Evolutionary conservation across 495 filamentous ascomycete species (phyloP).

Genomic region (Neurospora discreta): DNA sequence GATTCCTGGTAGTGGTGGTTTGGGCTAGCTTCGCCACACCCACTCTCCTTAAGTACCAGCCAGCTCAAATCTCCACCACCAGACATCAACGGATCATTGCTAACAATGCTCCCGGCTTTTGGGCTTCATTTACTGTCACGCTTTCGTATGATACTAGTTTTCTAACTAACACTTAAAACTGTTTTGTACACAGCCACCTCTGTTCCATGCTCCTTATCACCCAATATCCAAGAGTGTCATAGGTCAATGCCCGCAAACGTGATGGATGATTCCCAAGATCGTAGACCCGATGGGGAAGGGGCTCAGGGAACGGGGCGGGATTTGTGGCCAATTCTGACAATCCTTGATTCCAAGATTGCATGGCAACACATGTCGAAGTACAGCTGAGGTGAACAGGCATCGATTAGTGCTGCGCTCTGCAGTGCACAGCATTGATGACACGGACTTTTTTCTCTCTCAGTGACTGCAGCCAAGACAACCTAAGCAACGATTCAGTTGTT

Average conservation of each 20-base stretch:
- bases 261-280: background rate
- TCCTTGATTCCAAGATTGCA: background rate
- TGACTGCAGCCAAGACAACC: too few species aligned
- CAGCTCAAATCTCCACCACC: background rate
- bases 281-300: background rate
- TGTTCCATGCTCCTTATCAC: background rate
- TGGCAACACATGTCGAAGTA: too few species aligned
- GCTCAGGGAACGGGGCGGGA: too few species aligned
- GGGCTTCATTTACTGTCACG: background rate
- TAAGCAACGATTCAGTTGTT: too few species aligned
- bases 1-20: too few species aligned
- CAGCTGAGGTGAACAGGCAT: background rate
- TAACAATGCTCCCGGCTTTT: background rate
- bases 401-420: background rate
- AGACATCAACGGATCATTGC: background rate
- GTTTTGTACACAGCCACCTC: background rate
- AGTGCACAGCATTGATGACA: background rate
- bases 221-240: background rate
- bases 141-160: background rate
- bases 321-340: background rate
- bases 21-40: too few species aligned
- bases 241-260: background rate
- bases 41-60: too few species aligned
- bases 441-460: background rate
- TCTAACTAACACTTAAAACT: background rate